Base-by-base conservation (phyloP, 805 yeast genomes). In the Candida chilensis region DNA sequence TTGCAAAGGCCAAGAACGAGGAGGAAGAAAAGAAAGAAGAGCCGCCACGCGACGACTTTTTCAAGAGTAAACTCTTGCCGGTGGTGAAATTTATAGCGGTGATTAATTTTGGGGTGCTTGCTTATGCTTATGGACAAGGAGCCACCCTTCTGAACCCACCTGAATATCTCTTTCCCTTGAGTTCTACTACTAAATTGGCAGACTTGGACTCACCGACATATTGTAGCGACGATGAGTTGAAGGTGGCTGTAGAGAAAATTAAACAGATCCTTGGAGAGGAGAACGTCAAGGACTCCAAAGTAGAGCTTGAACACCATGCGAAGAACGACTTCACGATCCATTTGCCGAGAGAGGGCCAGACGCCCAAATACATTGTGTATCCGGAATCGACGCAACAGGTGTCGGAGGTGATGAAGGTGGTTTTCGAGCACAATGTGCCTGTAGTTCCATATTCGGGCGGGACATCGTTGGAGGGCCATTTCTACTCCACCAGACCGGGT, bases 381-480 rank as follows among this genome's bases (percentile, higher is more conserved):
- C 60, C 62, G 0, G 35, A 37, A 4, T 41, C 59, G 5, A 61
- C 67, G 2, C 48, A 51, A 24, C 49, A 57, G 27, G 60, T 60
- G 2, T 52, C 63, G 2, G 35, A 40, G 15, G 40, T 52, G 8
- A 45, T 61, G 57, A 50, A 48, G 31, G 41, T 58, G 3, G 41
- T 51, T 27, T 46, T 54, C 32, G 36, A 50, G 28, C 52, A 48
- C 35, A 45, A 37, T 16, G 66, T 61, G 2, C 67, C 67, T 1
- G 58, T 61, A 6, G 65, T 60, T 7, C 66, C 67, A 1, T 60
- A 46, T 32, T 36, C 53, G 14, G 67, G 65, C 2, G 66, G 66
- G 0, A 54, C 67, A 1, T 57, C 66, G 2, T 38, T 61, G 15
- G 67, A 61, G 34, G 67, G 67, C 5, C 67, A 61, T 38, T 57